Conservation (phyloP, 1,139 yeast genomes). For the Meyerozyma smithsonii region DNA sequence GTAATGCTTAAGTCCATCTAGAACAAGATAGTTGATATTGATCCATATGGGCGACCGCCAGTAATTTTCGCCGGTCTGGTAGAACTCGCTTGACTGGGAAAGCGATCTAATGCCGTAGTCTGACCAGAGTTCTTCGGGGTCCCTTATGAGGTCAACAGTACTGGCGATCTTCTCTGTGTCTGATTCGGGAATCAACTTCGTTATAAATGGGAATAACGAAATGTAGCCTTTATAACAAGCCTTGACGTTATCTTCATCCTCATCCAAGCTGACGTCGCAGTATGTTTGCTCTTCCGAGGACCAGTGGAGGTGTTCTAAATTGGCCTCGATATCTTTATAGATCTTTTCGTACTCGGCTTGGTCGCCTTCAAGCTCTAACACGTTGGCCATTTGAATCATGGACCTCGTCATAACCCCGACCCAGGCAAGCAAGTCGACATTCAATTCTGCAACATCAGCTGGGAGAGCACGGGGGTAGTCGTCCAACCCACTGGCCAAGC, state of each 20-base stretch:
- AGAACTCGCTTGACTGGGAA: constrained; percentile 61
- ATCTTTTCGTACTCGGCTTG: constrained; percentile 45
- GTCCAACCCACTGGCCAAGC: constrained; percentile 90
- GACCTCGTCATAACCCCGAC: constrained; percentile 87
- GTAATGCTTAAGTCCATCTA: constrained; percentile 67
- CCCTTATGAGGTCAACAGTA: constrained; percentile 53
- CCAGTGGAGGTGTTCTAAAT: constrained; percentile 80
- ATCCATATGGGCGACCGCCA: constrained; percentile 98
- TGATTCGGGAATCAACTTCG: constrained; percentile 55
- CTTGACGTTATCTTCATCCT: constrained; percentile 56
- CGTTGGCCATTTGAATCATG: constrained; percentile 66
- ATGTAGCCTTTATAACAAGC: constrained; percentile 91
- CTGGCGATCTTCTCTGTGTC: constrained; percentile 47
- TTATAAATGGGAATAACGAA: constrained; percentile 77
- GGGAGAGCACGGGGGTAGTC: constrained; percentile 87
- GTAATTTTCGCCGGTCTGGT: constrained; percentile 81
- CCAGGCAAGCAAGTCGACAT: constrained; percentile 90
- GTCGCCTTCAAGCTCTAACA: constrained; percentile 60
- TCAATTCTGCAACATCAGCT: constrained; percentile 84
- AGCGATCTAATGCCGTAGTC: constrained; percentile 78
- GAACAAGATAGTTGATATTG: constrained; percentile 77
- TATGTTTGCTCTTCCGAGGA: constrained; percentile 58
- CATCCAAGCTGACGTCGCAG: constrained; percentile 81
- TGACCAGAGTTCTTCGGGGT: constrained; percentile 75
- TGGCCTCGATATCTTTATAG: constrained; percentile 53